Conservation (phyloP, 2,329 filamentous ascomycete genomes). For the Nigrospora oryzae region DNA sequence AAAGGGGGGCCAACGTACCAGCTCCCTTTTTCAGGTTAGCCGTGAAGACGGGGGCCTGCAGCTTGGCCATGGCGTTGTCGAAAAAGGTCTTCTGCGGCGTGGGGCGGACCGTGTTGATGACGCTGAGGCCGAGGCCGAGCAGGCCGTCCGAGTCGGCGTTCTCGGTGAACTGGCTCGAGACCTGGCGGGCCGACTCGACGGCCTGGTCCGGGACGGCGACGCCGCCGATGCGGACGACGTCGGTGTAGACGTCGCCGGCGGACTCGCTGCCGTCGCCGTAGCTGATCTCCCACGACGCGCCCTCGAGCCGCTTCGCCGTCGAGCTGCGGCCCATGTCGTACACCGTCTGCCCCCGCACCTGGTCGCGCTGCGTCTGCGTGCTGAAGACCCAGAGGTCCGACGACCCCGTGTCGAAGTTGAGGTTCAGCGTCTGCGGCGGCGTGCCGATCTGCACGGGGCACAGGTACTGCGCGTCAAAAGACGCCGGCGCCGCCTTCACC, state of each 20-base stretch:
- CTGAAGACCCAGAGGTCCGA: constrained; percentile 40
- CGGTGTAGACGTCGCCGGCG: constrained; percentile 18
- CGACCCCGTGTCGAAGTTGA: constrained; percentile 37
- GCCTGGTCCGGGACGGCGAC: constrained; percentile 8
- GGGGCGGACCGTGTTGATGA: constrained; percentile 10
- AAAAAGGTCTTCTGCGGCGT: constrained; percentile 12
- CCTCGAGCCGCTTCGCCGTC: constrained; percentile 25
- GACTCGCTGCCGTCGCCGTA: constrained; percentile 22
- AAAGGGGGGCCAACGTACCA: constrained; percentile 1
- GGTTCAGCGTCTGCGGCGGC: constrained; percentile 29
- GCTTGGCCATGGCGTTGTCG: constrained; percentile 9
- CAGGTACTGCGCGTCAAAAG: constrained; percentile 20
- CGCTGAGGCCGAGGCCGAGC: constrained; percentile 12
- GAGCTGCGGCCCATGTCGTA: constrained; percentile 29
- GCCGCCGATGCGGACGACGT: constrained; percentile 10
- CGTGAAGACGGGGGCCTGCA: constrained; percentile 13
- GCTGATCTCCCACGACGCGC: constrained; percentile 28
- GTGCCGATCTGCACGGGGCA: constrained; percentile 21
- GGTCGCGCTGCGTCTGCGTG: constrained; percentile 17
- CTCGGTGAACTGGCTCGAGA: constrained; percentile 11
- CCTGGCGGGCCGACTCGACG: constrained; percentile 11
- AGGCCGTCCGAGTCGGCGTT: constrained; percentile 12
- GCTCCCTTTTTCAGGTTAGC: constrained; percentile 12
- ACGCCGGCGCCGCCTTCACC: constrained; percentile 14
- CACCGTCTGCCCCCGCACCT: constrained; percentile 26